Conservation (phyloP, 768 basidiomycete species). For the Austroboletus festivus region DNA sequence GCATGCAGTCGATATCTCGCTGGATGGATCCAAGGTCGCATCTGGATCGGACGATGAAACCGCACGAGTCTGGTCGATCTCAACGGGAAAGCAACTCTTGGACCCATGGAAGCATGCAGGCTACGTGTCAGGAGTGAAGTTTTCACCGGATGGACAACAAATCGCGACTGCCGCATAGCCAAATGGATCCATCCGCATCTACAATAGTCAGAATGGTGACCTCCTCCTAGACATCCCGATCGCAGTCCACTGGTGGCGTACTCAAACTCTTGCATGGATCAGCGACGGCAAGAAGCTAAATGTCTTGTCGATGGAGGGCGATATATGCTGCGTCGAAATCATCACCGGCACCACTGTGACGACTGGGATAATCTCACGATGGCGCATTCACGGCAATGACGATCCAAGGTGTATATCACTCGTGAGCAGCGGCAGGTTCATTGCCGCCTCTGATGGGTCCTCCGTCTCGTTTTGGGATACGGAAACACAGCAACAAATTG, state of each 20-base stretch:
- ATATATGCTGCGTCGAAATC: not conserved
- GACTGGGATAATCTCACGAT: not conserved
- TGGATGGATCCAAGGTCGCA: not conserved
- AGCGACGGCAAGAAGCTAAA: not conserved
- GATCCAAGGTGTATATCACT: not conserved
- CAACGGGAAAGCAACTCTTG: not conserved
- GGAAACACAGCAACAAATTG: not conserved
- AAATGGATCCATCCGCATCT: not conserved
- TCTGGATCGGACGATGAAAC: not conserved
- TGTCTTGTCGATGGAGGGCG: not conserved
- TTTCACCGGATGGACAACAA: not conserved
- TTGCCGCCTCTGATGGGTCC: not conserved
- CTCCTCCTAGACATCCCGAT: not conserved
- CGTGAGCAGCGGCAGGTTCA: not conserved
- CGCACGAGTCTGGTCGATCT: not conserved
- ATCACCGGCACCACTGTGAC: too few relatives aligned
- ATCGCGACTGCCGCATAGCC: not conserved
- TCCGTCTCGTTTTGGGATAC: not conserved
- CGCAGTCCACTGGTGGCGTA: not conserved
- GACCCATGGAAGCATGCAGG: not conserved
- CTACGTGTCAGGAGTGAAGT: not conserved
- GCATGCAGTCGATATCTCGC: not conserved
- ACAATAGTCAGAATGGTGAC: not conserved
- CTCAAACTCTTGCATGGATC: not conserved
- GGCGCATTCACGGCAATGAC: not conserved